Conservation (phyloP, 441 rosid species). For the Mallotus repandus region DNA sequence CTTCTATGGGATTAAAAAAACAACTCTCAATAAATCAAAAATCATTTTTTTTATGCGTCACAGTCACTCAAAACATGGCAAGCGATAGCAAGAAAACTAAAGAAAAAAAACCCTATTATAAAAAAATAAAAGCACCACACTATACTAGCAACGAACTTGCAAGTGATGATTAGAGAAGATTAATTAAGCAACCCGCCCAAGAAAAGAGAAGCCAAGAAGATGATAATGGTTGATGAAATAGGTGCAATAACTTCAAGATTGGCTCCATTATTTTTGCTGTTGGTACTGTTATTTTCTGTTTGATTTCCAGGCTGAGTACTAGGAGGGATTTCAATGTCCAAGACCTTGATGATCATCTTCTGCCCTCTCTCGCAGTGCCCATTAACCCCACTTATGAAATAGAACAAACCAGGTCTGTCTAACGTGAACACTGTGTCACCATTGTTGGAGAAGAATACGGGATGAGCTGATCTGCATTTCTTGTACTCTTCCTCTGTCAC, state of each 20-base stretch:
- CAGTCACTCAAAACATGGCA: too few species aligned
- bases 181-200: not conserved
- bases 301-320: slow-evolving; percentile 17
- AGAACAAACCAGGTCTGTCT: slow-evolving; percentile 49
- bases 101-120: too few species aligned
- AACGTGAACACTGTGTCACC: slow-evolving; percentile 45
- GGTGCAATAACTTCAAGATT: not conserved
- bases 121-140: not conserved
- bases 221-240: slow-evolving; percentile 1
- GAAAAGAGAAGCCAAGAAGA: slow-evolving; percentile 1
- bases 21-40: too few species aligned
- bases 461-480: slow-evolving; percentile 46
- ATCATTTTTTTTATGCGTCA: too few species aligned
- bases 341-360: slow-evolving; percentile 56
- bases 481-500: slow-evolving; percentile 51
- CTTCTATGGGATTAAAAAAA: too few species aligned
- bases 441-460: slow-evolving; percentile 53
- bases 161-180: not conserved
- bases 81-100: too few species aligned
- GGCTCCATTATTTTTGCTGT: not conserved
- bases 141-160: not conserved
- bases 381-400: slow-evolving; percentile 57
- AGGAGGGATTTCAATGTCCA: slow-evolving; percentile 25
- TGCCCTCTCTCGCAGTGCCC: slow-evolving; percentile 59
- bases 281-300: not conserved